Evolutionary conservation across 129 eudicot species (phyloP).

Genomic region (Saussurea involucrata): DNA sequence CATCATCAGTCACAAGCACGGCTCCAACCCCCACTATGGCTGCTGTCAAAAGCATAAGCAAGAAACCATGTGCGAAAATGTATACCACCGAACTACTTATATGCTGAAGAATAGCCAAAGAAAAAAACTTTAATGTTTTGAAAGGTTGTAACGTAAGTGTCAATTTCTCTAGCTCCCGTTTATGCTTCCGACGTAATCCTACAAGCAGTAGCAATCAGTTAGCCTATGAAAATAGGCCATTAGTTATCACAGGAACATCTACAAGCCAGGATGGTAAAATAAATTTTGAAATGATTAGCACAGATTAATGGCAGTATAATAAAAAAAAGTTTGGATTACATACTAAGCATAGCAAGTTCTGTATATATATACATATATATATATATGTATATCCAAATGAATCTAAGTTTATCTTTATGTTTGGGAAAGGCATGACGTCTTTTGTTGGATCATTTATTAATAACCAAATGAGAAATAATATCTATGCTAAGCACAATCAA

Average conservation of each 20-base stretch:
- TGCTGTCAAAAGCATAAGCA: conserved; percentile 39
- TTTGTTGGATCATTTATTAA: neutral
- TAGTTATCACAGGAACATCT: neutral
- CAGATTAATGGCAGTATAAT: neutral
- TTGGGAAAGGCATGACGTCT: neutral
- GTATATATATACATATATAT: neutral
- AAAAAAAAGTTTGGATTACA: neutral
- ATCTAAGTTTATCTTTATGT: too few relatives aligned
- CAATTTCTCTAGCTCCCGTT: conserved; percentile 42
- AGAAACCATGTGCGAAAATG: conserved; percentile 37
- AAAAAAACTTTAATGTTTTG: conserved; percentile 41
- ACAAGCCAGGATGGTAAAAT: neutral
- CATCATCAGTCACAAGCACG: conserved; percentile 26
- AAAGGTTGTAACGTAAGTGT: conserved; percentile 46
- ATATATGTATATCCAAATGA: too few relatives aligned
- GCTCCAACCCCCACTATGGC: conserved; percentile 24
- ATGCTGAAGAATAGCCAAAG: conserved; percentile 38
- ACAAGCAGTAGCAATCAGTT: conserved; percentile 6
- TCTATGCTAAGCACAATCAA: neutral
- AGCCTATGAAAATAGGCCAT: neutral
- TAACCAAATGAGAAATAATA: neutral
- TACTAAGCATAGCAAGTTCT: neutral
- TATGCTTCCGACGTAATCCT: conserved; percentile 46
- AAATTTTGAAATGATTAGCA: neutral
- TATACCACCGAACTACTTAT: conserved; percentile 23